Evolutionary conservation across 2,329 filamentous ascomycete genomes (phyloP).

Genomic region (Penicillium brasilianum): DNA sequence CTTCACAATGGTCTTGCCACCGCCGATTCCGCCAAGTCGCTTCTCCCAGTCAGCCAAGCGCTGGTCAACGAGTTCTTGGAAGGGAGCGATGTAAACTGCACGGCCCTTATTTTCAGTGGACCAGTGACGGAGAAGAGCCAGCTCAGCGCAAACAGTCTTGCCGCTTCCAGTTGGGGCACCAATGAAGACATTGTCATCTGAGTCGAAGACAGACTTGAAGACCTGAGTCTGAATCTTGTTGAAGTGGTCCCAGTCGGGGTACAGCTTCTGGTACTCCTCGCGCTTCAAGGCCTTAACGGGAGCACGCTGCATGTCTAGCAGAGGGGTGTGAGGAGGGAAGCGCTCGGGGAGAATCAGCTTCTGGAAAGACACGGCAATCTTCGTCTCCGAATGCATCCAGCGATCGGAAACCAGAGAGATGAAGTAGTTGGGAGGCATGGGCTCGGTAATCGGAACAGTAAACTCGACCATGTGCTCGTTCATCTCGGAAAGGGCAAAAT

Average conservation of each 20-base stretch:
- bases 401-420: constrained; percentile 92
- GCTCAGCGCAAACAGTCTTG: constrained; percentile 96
- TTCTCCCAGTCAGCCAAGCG: constrained; percentile 84
- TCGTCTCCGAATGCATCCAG: constrained; percentile 98
- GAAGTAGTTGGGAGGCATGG: constrained; percentile 99
- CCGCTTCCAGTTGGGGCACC: constrained; percentile 93
- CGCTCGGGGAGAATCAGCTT: constrained; percentile 93
- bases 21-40: constrained; percentile 71
- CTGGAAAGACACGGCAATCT: constrained; percentile 90
- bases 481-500: constrained; percentile 82
- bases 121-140: constrained; percentile 90
- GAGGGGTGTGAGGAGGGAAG: constrained; percentile 90
- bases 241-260: constrained; percentile 83
- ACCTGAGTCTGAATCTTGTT: constrained; percentile 98
- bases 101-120: constrained; percentile 71
- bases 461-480: constrained; percentile 97
- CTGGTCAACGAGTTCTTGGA: constrained; percentile 88
- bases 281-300: constrained; percentile 87
- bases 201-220: constrained; percentile 89
- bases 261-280: constrained; percentile 79
- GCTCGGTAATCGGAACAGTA: constrained; percentile 93
- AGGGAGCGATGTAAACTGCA: constrained; percentile 92
- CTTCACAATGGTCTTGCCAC: constrained; percentile 89
- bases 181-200: constrained; percentile 91
- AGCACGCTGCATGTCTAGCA: constrained; percentile 89